Evolutionary conservation across 352 stramenopile species (phyloP).

Genomic region (Globisporangium iwayamae): DNA sequence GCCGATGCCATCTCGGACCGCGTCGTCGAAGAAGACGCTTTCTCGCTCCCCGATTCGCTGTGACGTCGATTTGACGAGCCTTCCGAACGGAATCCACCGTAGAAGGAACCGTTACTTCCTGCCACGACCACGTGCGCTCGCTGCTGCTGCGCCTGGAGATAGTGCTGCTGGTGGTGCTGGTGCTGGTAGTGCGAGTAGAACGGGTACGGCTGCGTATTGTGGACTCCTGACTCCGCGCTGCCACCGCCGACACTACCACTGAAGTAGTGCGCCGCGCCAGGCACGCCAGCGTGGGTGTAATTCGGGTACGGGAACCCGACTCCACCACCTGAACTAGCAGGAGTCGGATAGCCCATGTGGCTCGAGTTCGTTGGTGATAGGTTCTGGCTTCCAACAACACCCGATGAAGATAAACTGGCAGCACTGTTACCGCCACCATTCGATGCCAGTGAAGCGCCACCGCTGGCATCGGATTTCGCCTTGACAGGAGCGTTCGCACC

Average conservation of each 20-base stretch:
- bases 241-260: slow-evolving; percentile 1
- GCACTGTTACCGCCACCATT: neutral
- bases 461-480: slow-evolving; percentile 34
- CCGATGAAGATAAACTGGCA: slow-evolving; percentile 6
- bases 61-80: slow-evolving; percentile 51
- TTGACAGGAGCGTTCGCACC: slow-evolving; percentile 52
- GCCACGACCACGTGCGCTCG: slow-evolving; percentile 18
- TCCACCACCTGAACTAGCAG: neutral
- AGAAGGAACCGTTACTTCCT: slow-evolving; percentile 6
- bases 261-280: slow-evolving; percentile 19
- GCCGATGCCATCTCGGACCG: slow-evolving; percentile 45
- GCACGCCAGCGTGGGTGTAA: slow-evolving; percentile 17
- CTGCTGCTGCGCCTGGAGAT: slow-evolving; percentile 26
- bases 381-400: slow-evolving; percentile 1
- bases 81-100: slow-evolving; percentile 10
- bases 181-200: slow-evolving; percentile 26
- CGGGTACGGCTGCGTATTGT: slow-evolving; percentile 11
- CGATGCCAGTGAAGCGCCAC: neutral
- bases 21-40: slow-evolving; percentile 40
- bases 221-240: slow-evolving; percentile 5
- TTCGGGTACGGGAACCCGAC: slow-evolving; percentile 19
- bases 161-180: slow-evolving; percentile 22
- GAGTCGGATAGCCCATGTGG: slow-evolving; percentile 18
- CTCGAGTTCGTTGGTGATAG: slow-evolving; percentile 19
- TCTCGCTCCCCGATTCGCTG: slow-evolving; percentile 69